These are phyloP conservation scores for Epichloe gansuensis DNA, from an alignment of 2,329 filamentous ascomycete genomes.

Conservation along the genomic window DNA sequence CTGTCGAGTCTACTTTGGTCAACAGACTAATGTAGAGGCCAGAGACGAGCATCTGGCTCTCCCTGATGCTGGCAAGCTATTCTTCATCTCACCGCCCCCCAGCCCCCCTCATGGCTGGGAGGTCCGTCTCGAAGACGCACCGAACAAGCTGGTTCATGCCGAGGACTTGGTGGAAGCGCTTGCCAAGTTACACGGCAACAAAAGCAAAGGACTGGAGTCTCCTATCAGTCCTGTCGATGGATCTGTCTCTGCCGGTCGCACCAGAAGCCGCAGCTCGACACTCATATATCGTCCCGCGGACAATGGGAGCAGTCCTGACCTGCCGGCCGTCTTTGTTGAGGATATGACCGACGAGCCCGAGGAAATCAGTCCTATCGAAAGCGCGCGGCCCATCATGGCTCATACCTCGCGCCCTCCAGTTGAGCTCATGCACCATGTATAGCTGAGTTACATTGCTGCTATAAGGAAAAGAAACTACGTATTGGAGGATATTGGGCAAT, in stretches of 20 bases:
- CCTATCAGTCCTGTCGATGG: conserved; percentile 20
- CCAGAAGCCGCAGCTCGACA: conserved; percentile 49
- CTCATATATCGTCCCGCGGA: conserved; percentile 52
- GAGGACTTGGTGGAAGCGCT: conserved; percentile 56
- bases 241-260: conserved; percentile 14
- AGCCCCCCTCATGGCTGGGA: conserved; percentile 61
- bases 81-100: conserved; percentile 63
- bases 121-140: conserved; percentile 53
- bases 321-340: conserved; percentile 54
- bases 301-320: conserved; percentile 37
- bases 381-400: conserved; percentile 36
- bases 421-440: conserved; percentile 44
- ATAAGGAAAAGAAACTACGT: neutral
- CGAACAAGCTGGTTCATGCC: conserved; percentile 57
- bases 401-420: conserved; percentile 52
- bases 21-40: conserved; percentile 42
- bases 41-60: conserved; percentile 49
- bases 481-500: neutral
- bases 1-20: conserved; percentile 57
- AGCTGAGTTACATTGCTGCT: conserved; percentile 1
- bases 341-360: conserved; percentile 49
- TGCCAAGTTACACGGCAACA: conserved; percentile 43
- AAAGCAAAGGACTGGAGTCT: conserved; percentile 12
- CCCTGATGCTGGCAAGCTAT: conserved; percentile 56
- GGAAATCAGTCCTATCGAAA: conserved; percentile 29